A percentile compares a stretch with the other conserved stretches of the same genome.
Evolutionary conservation across 768 basidiomycete species (phyloP).

Genomic region (Calocybe cyanea): DNA sequence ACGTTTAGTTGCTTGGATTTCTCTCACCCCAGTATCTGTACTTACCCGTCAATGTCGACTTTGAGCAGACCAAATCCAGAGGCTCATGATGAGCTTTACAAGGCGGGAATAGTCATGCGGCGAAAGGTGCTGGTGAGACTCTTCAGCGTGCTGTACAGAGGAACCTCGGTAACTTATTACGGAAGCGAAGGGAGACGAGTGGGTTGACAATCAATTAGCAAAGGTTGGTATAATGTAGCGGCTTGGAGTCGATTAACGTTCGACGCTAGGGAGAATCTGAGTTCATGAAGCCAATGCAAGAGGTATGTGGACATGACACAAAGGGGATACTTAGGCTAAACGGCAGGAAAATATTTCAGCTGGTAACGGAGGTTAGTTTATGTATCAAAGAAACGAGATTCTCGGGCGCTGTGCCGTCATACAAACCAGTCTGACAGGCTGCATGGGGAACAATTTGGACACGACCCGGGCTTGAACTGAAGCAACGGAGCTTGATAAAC

Average conservation of each 20-base stretch:
- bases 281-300: conserved; percentile 46
- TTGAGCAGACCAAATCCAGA: conserved; percentile 24
- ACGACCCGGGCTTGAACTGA: conserved; percentile 40
- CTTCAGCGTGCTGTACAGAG: no score
- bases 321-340: background rate
- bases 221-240: conserved; percentile 20
- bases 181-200: conserved; percentile 34
- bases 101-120: conserved; percentile 37
- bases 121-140: conserved; percentile 37
- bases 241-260: background rate
- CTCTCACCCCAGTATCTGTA: background rate
- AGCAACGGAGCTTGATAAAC: conserved; percentile 42
- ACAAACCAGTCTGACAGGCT: conserved; percentile 21
- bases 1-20: no score
- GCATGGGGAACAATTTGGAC: conserved; percentile 48
- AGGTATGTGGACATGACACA: conserved; percentile 18
- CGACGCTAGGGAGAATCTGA: conserved; percentile 24
- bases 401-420: no score
- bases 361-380: conserved; percentile 33
- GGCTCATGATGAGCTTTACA: conserved; percentile 38
- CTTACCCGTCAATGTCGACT: conserved; percentile 17
- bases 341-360: conserved; percentile 9
- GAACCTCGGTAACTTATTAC: background rate
- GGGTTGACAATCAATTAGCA: conserved; percentile 37
- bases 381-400: no score